phyloP scores from a whole-genome alignment of 345 rosid species.

The Cardamine chenopodiifolia region DNA sequence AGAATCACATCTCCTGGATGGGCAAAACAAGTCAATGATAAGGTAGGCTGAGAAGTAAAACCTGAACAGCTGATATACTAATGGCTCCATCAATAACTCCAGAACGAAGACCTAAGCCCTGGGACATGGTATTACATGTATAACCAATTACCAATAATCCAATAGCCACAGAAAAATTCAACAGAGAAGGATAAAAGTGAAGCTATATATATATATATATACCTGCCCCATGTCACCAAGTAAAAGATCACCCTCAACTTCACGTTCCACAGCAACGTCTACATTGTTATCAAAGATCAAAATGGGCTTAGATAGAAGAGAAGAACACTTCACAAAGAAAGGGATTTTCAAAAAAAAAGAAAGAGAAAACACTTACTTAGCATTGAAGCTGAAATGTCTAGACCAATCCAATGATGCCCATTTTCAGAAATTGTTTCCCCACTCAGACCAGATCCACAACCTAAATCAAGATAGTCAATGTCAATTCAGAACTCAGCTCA shows the following conservation, averaged over 20 bases:
- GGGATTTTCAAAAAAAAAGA: background rate
- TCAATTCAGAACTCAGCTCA: background rate
- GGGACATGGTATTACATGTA: constrained; percentile 25
- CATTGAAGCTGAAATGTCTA: constrained; percentile 89
- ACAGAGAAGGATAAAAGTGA: background rate
- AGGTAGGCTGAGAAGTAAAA: constrained; percentile 29
- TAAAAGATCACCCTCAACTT: constrained; percentile 88
- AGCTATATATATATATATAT: background rate
- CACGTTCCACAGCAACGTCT: constrained; percentile 86
- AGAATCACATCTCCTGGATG: background rate
- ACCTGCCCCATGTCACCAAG: constrained; percentile 99
- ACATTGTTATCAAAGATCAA: constrained; percentile 8
- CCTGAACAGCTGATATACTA: constrained; percentile 96
- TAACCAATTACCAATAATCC: background rate
- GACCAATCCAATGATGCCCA: constrained; percentile 89
- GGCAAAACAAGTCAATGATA: background rate
- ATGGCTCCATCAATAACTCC: constrained; percentile 95
- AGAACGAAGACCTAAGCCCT: constrained; percentile 87
- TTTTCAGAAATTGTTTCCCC: constrained; percentile 85
- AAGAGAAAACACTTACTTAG: constrained; percentile 54
- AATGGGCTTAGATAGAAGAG: background rate
- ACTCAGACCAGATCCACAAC: constrained; percentile 95
- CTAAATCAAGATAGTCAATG: constrained; percentile 41
- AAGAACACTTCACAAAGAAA: background rate
- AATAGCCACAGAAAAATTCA: background rate